These are phyloP conservation scores for Trichosporon inkin DNA, from an alignment of 1,284 basidiomycete species.

Conservation along the genomic window DNA sequence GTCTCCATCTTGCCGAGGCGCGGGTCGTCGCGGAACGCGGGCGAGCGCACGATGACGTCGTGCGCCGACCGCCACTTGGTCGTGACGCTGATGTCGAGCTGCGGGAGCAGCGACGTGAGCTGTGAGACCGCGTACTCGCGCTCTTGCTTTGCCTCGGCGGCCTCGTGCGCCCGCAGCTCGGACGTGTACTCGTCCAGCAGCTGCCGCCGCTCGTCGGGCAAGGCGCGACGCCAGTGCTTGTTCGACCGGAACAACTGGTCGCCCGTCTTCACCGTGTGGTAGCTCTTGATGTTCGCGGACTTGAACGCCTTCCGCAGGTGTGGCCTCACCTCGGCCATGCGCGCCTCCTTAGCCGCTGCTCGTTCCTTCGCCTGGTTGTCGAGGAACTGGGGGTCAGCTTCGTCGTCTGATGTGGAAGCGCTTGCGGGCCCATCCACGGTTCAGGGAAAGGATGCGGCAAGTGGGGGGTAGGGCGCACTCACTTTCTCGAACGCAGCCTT, in stretches of 20 bases:
- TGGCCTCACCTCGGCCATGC: conserved; percentile 75
- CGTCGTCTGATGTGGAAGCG: background rate
- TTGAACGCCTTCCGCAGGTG: conserved; percentile 76
- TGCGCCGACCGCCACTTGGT: conserved; percentile 84
- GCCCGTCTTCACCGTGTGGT: conserved; percentile 79
- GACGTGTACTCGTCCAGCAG: conserved; percentile 85
- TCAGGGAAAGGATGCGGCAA: background rate
- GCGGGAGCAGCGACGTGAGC: conserved; percentile 71
- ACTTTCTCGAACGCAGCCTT: conserved; percentile 91
- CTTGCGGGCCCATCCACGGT: background rate
- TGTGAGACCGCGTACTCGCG: conserved; percentile 71
- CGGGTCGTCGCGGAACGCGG: conserved; percentile 68
- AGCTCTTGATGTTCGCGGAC: conserved; percentile 79
- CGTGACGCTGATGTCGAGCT: conserved; percentile 76
- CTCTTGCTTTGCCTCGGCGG: conserved; percentile 62
- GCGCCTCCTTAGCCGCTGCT: conserved; percentile 55
- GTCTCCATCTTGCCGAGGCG: conserved; percentile 76
- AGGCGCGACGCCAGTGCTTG: conserved; percentile 78
- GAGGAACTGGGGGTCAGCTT: conserved; percentile 59
- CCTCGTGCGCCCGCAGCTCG: conserved; percentile 77
- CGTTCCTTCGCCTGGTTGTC: conserved; percentile 44
- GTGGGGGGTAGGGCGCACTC: conserved; percentile 23
- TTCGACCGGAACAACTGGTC: conserved; percentile 76
- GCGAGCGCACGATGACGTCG: conserved; percentile 66
- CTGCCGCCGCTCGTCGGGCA: conserved; percentile 74